Evolutionary conservation across 495 filamentous ascomycete species (phyloP), one percentile per base, ranked within the genome.

Genomic region (Friedmanniomyces endolithicus): DNA sequence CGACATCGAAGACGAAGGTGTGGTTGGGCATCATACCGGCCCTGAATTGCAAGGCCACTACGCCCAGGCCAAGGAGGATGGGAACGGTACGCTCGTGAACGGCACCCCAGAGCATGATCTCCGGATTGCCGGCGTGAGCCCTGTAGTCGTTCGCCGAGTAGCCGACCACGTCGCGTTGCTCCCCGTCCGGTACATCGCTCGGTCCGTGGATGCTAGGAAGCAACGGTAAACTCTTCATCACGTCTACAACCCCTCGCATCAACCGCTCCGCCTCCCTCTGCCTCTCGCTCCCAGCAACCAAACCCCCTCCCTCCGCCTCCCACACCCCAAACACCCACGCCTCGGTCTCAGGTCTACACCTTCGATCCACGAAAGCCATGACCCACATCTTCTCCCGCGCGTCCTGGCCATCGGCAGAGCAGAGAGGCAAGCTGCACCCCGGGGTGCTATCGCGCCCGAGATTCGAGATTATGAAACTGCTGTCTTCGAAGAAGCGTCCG

Each of bases 311-410:
- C 37, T 24, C 39, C 12, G 35, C n/a, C 22, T 69, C 64, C 35
- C 64, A 64, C 31, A n/a, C 53, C 7, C 56, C 58, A 57, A 62
- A 70, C 24, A 69, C 43, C 63, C 58, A 67, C 33, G 60, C 53
- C 57, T 70, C 67, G 14, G 66, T 67, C 48, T 71, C 67, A 1
- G 67, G 66, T 3, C 67, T 58, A 46, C 58, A 59, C 16, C 59
- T 57, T n/a, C 66, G 67, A 56, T 71, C 68, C 11, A 63, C 48
- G 56, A 67, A 68, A 16, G 63, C 62, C 16, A 67, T 55, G 44
- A 61, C 55, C 53, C 58, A 70, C 11, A 40, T 50, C 11, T 40
- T 31, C 11, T 12, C 12, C 17, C 8, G 24, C 11, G 23, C 44
- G 16, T 47, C 44, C 14, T 37, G 49, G 19, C 11, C 12, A 6